phyloP scores from a whole-genome alignment of 2,329 filamentous ascomycete genomes.

The Fusarium pseudograminearum region DNA sequence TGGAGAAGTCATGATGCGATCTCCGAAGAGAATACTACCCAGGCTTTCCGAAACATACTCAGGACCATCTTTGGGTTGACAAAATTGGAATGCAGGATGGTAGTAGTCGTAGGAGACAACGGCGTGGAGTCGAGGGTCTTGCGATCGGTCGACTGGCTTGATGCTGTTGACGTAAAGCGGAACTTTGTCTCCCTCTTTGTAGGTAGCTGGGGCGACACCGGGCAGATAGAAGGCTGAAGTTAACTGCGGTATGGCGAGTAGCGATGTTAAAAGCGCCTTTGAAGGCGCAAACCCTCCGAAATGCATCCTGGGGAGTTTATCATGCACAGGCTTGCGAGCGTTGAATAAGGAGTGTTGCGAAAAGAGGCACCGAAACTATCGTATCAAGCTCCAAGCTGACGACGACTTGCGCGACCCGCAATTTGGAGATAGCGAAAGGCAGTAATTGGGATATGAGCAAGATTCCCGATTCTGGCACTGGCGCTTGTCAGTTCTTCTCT shows the following conservation, averaged over 20 bases:
- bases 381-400: slow-evolving; percentile 35
- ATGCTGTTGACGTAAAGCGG: slow-evolving; percentile 94
- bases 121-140: slow-evolving; percentile 87
- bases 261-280: slow-evolving; percentile 61
- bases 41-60: slow-evolving; percentile 83
- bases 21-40: slow-evolving; percentile 96
- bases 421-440: slow-evolving; percentile 1
- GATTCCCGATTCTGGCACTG: neutral
- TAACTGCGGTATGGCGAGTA: slow-evolving; percentile 65
- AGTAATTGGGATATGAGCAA: neutral
- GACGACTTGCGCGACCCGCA: slow-evolving; percentile 42
- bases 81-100: slow-evolving; percentile 88
- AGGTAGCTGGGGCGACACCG: slow-evolving; percentile 93
- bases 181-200: slow-evolving; percentile 82
- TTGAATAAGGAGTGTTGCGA: slow-evolving; percentile 26
- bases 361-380: slow-evolving; percentile 29
- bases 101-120: slow-evolving; percentile 98
- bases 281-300: slow-evolving; percentile 60
- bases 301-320: slow-evolving; percentile 57
- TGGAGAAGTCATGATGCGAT: slow-evolving; percentile 96
- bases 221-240: slow-evolving; percentile 91
- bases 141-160: slow-evolving; percentile 81
- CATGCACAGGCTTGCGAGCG: slow-evolving; percentile 44
- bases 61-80: slow-evolving; percentile 80
- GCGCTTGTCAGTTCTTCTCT: neutral